Evolutionary conservation across 345 rosid species (phyloP).

Genomic region (Gynandropsis gynandra): DNA sequence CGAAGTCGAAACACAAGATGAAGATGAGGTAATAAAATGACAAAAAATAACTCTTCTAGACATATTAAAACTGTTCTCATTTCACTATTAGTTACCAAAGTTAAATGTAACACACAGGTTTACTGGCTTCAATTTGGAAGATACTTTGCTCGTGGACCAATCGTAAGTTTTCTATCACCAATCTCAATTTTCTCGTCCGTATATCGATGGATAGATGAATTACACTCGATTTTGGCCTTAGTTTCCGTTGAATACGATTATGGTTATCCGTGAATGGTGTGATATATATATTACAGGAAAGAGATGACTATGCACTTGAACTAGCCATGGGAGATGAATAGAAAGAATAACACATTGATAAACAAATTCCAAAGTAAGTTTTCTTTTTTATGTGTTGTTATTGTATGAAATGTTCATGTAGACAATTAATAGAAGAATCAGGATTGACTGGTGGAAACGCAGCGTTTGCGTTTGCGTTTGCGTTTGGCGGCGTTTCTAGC

Average conservation of each 20-base stretch:
- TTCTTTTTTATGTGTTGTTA: no score
- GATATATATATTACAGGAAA: constrained; percentile 56
- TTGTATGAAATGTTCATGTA: no score
- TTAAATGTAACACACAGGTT: constrained; percentile 41
- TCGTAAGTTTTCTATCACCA: constrained; percentile 51
- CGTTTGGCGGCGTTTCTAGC: no score
- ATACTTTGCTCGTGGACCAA: constrained; percentile 94
- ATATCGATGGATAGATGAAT: not conserved
- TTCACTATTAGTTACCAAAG: constrained; percentile 5
- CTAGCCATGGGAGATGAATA: constrained; percentile 87
- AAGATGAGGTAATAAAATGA: constrained; percentile 69
- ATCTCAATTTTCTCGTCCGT: not conserved
- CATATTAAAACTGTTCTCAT: constrained; percentile 4
- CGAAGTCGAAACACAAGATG: constrained; percentile 92
- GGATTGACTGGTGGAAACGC: no score
- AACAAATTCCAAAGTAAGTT: constrained; percentile 9
- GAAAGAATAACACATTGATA: not conserved
- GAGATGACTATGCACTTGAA: constrained; percentile 94
- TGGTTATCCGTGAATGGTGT: no score
- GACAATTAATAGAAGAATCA: no score
- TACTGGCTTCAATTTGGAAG: constrained; percentile 99
- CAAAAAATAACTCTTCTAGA: not conserved
- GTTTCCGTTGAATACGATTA: not conserved
- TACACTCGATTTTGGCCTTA: not conserved
- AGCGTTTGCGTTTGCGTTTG: no score